Evolutionary conservation across 2,329 filamentous ascomycete species (phyloP).

Genomic region (Aaosphaeria arxii): DNA sequence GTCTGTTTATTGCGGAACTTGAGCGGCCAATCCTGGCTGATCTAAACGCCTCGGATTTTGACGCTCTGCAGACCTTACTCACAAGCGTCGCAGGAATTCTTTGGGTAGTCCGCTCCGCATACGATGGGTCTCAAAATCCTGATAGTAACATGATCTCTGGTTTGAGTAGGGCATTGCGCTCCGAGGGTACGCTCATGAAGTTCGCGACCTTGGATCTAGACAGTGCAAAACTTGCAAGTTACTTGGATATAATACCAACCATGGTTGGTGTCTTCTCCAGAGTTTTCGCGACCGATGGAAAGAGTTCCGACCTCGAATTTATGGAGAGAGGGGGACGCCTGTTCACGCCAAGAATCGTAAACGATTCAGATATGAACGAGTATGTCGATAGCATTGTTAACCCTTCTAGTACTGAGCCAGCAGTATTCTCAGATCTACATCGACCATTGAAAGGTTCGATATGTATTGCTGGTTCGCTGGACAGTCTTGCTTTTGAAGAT

Average conservation of each 20-base stretch:
- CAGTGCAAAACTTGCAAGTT: constrained; percentile 2
- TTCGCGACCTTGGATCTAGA: constrained; percentile 13
- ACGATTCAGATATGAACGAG: constrained; percentile 17
- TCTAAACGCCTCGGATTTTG: constrained; percentile 4
- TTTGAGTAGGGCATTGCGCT: constrained; percentile 10
- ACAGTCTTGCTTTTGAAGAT: constrained; percentile 17
- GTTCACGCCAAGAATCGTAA: constrained; percentile 13
- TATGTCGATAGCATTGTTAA: constrained; percentile 17
- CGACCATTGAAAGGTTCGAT: constrained; percentile 13
- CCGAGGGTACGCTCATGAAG: constrained; percentile 8
- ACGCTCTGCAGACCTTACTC: constrained; percentile 4
- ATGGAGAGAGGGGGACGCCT: constrained; percentile 12
- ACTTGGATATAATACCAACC: constrained; percentile 1
- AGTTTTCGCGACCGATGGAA: constrained; percentile 1
- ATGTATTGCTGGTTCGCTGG: constrained; percentile 10
- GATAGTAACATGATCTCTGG: constrained; percentile 11
- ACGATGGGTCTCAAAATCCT: constrained; percentile 4
- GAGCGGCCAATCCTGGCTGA: constrained; percentile 5
- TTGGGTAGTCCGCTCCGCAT: constrained; percentile 8
- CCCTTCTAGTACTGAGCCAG: constrained; percentile 14
- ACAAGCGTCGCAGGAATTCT: constrained; percentile 5
- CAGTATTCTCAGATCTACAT: constrained; percentile 7
- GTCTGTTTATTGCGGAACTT: constrained; percentile 12
- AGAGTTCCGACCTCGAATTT: constrained; percentile 13
- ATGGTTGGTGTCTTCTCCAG: constrained; percentile 11